phyloP scores from a whole-genome alignment of 2,329 filamentous ascomycete species.

The Aurifilum marmelostoma region DNA sequence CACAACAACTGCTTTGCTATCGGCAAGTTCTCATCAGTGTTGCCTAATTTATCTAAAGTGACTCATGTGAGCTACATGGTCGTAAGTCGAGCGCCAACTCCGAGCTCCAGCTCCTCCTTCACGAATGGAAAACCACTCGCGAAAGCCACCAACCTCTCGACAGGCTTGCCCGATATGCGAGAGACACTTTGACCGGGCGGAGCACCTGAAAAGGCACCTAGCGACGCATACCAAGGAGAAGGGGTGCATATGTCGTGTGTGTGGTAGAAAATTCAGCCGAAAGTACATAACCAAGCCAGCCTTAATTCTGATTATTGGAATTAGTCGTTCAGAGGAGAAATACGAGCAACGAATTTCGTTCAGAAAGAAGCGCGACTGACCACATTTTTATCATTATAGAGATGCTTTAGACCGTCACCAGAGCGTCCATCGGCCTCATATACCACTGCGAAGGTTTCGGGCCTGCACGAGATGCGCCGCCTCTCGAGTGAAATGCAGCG shows the following conservation, averaged over 20 bases:
- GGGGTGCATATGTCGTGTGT: slow-evolving; percentile 16
- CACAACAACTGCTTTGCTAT: background rate
- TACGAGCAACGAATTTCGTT: too few species aligned
- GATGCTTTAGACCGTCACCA: slow-evolving; percentile 21
- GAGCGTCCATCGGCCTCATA: slow-evolving; percentile 16
- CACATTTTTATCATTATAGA: background rate
- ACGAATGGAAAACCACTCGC: slow-evolving; percentile 17
- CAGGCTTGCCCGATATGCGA: slow-evolving; percentile 20
- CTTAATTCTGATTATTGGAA: background rate
- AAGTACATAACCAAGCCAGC: slow-evolving; percentile 5
- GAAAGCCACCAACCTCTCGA: background rate
- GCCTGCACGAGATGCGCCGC: slow-evolving; percentile 22
- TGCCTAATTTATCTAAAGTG: too few species aligned
- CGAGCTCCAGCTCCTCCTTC: background rate
- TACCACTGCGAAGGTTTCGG: slow-evolving; percentile 20
- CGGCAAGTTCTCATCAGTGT: background rate
- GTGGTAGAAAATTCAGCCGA: slow-evolving; percentile 23
- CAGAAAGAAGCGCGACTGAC: slow-evolving; percentile 8
- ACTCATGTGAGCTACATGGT: background rate
- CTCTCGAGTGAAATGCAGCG: slow-evolving; percentile 23
- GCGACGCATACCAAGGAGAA: slow-evolving; percentile 23
- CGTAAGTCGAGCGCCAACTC: background rate
- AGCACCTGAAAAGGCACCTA: slow-evolving; percentile 23
- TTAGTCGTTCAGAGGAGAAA: too few species aligned
- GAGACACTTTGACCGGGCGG: slow-evolving; percentile 19